Conservation (phyloP, 2,329 filamentous ascomycete species). For the Cadophora sp. region DNA sequence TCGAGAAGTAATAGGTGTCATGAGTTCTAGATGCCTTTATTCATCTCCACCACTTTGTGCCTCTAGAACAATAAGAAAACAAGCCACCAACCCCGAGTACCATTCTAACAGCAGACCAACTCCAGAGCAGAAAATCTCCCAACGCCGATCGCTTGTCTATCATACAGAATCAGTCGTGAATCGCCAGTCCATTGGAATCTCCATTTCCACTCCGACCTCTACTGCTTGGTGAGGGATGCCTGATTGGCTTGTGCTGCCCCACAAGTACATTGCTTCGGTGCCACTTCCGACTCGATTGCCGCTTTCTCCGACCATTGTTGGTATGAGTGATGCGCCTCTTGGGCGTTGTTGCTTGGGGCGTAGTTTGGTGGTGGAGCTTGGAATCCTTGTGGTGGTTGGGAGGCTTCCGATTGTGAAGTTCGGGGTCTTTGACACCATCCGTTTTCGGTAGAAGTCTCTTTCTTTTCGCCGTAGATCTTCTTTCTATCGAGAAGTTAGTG, state of each 20-base stretch:
- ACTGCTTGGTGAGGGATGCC: background rate
- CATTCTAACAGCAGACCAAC: background rate
- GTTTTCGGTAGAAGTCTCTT: background rate
- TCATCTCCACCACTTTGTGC: background rate
- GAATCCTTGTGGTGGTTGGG: conserved; percentile 3
- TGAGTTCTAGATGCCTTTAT: no score
- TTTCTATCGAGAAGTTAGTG: conserved; percentile 9
- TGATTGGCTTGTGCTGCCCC: background rate
- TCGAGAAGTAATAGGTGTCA: no score
- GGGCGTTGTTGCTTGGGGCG: background rate
- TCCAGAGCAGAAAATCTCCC: background rate
- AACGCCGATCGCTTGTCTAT: background rate
- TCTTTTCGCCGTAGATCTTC: conserved; percentile 15
- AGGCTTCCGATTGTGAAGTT: background rate
- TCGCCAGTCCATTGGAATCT: background rate
- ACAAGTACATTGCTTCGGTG: conserved; percentile 2
- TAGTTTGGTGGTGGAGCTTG: conserved; percentile 6
- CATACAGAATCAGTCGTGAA: background rate
- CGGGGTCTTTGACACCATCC: background rate
- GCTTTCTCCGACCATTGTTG: conserved; percentile 3
- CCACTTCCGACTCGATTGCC: background rate
- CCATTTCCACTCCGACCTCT: background rate
- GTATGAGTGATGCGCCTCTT: background rate
- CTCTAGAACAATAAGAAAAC: background rate
- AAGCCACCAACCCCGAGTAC: background rate